Base-by-base conservation (phyloP, 2,329 filamentous ascomycete genomes). In the Sarocladiaceae sp. region DNA sequence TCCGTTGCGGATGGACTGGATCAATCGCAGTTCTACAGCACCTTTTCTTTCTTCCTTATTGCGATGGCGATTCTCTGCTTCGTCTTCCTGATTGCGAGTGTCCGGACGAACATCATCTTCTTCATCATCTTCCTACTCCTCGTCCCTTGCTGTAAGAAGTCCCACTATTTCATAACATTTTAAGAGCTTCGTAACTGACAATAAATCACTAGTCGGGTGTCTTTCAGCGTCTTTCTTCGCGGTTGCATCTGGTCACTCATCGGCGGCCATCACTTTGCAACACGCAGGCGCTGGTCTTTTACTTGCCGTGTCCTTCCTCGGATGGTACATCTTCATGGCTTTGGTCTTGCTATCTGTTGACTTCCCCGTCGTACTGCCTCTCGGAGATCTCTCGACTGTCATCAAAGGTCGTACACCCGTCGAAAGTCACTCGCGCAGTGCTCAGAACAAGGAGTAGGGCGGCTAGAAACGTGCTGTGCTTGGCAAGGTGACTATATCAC, bases 101-200 rank as follows among this genome's bases (percentile, higher is more conserved):
- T 87, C 10, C 79, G 85, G 26, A 88, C 84, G 17, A 88, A 88
- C 59, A 50, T 86, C 5, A 70, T 80, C 58, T 86, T 86, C 64
- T 75, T 82, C 55, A 57, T 78, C 28, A 85, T 87, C 60, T 87
- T 86, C 66, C 57, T 80, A 36, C 69, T 72, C 0, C 75, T 88
- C 1, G 64, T 79, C 11, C 59, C 64, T 15, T 58, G 55, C 55
- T 65, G 64, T 66, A 58, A 61, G 64, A 31, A 3, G 11, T 31
- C 23, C 44, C 18, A 17, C 23, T 53, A 50, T 50, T 20, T 33
- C 20, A 7, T 26, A 2, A 28, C 33, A 11, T 20, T 33, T 26
- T 7, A 7, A 10, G 10, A 3, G 29, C 36, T n/a, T n/a, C n/a
- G n/a, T n/a, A n/a, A 29, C 47, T 50, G 31, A 50, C 47, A 13